Percentiles rank a stretch among this genome's conserved stretches.
phyloP scores from a whole-genome alignment of 1,139 yeast species.

The Taphrina flavorubra region DNA sequence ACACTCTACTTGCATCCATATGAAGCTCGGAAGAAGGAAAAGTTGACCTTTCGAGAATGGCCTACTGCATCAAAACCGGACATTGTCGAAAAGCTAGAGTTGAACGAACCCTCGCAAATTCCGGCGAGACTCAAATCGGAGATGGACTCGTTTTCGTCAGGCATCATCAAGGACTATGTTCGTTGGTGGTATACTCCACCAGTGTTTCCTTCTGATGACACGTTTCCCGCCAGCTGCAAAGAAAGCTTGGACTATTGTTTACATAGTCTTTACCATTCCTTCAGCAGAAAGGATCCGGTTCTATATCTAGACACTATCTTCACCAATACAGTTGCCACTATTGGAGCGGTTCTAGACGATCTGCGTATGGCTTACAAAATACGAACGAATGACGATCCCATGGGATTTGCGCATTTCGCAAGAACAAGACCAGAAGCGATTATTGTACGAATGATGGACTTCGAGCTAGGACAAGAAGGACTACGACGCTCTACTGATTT shows the following conservation, averaged over 20 bases:
- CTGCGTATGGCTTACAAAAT: conserved; percentile 15
- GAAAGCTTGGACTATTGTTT: conserved; percentile 2
- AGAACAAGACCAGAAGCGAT: conserved; percentile 15
- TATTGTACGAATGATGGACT: conserved; percentile 10
- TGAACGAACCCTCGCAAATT: neutral
- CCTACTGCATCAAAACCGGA: neutral
- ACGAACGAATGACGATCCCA: neutral
- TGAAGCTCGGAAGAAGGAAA: neutral
- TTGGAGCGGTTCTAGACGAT: conserved; percentile 26
- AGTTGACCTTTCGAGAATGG: neutral
- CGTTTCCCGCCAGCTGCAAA: conserved; percentile 22
- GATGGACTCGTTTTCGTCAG: neutral
- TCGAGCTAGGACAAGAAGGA: neutral
- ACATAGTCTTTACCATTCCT: neutral
- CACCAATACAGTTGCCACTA: conserved; percentile 18
- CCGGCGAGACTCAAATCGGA: conserved; percentile 1
- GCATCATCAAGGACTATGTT: conserved; percentile 26
- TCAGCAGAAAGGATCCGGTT: conserved; percentile 24
- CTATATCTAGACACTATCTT: conserved; percentile 19
- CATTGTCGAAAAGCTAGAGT: neutral
- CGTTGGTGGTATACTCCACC: conserved; percentile 38
- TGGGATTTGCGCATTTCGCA: conserved; percentile 3
- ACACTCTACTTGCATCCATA: conserved; percentile 20
- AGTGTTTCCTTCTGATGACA: conserved; percentile 10
- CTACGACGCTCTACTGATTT: conserved; percentile 12